These are phyloP conservation scores for Sporothrix dimorphospora DNA, from an alignment of 2,329 filamentous ascomycete species.

Conservation along the genomic window DNA sequence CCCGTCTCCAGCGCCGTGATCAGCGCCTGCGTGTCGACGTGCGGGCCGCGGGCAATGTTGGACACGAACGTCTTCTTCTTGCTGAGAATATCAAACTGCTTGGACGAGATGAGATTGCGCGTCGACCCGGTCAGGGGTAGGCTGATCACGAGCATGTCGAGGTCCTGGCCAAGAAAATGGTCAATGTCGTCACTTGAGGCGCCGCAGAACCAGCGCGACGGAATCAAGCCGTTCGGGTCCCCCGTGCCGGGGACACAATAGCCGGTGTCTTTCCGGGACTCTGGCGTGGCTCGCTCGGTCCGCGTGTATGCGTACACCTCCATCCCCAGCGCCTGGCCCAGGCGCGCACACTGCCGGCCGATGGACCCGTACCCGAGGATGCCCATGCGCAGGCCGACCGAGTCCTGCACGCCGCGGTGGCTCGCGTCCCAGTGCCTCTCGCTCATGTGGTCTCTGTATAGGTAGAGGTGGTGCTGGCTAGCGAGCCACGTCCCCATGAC, in stretches of 20 bases:
- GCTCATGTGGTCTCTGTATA: not conserved
- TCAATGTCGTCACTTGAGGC: conserved; percentile 39
- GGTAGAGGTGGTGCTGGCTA: not conserved
- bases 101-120: conserved; percentile 46
- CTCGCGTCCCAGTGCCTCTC: not conserved
- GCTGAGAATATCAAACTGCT: conserved; percentile 38
- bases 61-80: conserved; percentile 54
- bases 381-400: conserved; percentile 34
- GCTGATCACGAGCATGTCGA: conserved; percentile 49
- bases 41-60: conserved; percentile 58
- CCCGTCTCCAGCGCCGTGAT: conserved; percentile 50
- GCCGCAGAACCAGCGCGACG: conserved; percentile 48
- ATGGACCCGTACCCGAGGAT: conserved; percentile 49
- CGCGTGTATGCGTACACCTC: conserved; percentile 70
- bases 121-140: conserved; percentile 48
- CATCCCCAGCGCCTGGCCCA: conserved; percentile 66
- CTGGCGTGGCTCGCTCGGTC: conserved; percentile 52
- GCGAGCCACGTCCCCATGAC: not conserved
- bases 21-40: conserved; percentile 46
- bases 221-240: conserved; percentile 46
- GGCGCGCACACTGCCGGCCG: conserved; percentile 47
- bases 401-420: not conserved
- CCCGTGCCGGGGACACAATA: conserved; percentile 67
- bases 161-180: conserved; percentile 46
- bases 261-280: conserved; percentile 60